These are phyloP conservation scores for Ogataea trehaloabstinens DNA, from an alignment of 805 yeast genomes.

Conservation along the genomic window DNA sequence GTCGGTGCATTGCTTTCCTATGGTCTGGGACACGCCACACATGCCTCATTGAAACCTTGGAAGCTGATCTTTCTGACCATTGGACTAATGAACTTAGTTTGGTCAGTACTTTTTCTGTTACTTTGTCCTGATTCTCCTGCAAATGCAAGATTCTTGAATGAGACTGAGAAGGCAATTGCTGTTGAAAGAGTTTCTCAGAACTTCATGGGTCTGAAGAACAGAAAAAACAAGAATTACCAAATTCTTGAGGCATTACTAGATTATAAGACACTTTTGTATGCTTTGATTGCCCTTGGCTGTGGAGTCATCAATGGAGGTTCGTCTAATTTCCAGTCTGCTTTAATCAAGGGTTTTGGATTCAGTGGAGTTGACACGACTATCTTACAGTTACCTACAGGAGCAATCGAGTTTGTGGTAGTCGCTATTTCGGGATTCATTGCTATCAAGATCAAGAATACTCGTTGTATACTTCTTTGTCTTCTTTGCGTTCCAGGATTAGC, in stretches of 20 bases:
- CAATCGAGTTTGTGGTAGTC: conserved; percentile 21
- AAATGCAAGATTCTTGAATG: conserved; percentile 41
- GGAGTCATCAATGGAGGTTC: conserved; percentile 57
- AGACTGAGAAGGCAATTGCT: conserved; percentile 33
- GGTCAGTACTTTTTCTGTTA: conserved; percentile 19
- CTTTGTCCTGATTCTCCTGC: conserved; percentile 43
- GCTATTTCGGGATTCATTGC: conserved; percentile 20
- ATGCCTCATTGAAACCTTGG: conserved; percentile 31
- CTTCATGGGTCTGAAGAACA: conserved; percentile 43
- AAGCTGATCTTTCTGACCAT: conserved; percentile 42
- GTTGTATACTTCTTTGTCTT: conserved; percentile 14
- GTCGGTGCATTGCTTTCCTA: conserved; percentile 14
- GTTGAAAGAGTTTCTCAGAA: conserved; percentile 33
- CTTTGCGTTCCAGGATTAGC: conserved; percentile 22
- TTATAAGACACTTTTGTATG: conserved; percentile 28
- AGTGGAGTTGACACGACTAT: conserved; percentile 21
- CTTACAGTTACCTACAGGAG: conserved; percentile 30
- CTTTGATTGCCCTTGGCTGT: conserved; percentile 33
- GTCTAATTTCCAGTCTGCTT: conserved; percentile 44
- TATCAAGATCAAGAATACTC: conserved; percentile 13
- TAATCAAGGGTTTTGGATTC: conserved; percentile 37
- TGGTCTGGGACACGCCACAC: conserved; percentile 9
- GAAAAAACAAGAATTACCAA: conserved; percentile 39
- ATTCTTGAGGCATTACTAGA: conserved; percentile 42
- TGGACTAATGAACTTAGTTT: conserved; percentile 42